phyloP scores from a whole-genome alignment of 108 stramenopile species.

The Nitzschia inconspicua region DNA sequence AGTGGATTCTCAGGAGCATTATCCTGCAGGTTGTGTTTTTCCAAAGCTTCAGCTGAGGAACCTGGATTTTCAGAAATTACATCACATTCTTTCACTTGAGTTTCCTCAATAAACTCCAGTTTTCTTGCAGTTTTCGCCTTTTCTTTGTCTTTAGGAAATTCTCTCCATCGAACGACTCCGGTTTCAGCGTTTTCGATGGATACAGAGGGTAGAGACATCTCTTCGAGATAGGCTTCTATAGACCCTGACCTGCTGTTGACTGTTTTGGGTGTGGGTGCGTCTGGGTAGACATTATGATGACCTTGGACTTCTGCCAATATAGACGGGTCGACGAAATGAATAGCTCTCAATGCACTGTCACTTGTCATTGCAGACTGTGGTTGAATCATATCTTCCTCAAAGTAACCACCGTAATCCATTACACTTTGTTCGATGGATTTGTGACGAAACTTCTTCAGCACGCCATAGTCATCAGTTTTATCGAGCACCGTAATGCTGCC shows the following conservation, averaged over 20 bases:
- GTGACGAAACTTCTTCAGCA: background rate
- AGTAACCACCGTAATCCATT: no score
- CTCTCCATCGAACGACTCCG: conserved; percentile 21
- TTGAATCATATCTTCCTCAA: no score
- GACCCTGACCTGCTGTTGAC: background rate
- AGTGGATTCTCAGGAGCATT: no score
- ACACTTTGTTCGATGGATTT: conserved; percentile 9
- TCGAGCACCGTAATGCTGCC: background rate
- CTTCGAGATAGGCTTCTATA: background rate
- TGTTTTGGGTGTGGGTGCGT: background rate
- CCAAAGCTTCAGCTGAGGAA: no score
- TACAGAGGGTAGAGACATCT: conserved; percentile 13
- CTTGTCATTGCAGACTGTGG: no score
- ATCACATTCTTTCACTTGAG: background rate
- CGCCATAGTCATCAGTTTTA: conserved; percentile 11
- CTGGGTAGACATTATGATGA: background rate
- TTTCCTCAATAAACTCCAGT: conserved; percentile 4
- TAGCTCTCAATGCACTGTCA: no score
- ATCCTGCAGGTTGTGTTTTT: no score
- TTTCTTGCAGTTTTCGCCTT: background rate
- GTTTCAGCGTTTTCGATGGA: conserved; percentile 13
- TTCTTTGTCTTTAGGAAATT: conserved; percentile 1
- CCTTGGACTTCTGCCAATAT: no score
- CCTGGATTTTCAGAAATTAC: no score
- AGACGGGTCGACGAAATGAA: no score